These are phyloP conservation scores for Tribonema minus DNA, from an alignment of 108 stramenopile species.

Conservation along the genomic window DNA sequence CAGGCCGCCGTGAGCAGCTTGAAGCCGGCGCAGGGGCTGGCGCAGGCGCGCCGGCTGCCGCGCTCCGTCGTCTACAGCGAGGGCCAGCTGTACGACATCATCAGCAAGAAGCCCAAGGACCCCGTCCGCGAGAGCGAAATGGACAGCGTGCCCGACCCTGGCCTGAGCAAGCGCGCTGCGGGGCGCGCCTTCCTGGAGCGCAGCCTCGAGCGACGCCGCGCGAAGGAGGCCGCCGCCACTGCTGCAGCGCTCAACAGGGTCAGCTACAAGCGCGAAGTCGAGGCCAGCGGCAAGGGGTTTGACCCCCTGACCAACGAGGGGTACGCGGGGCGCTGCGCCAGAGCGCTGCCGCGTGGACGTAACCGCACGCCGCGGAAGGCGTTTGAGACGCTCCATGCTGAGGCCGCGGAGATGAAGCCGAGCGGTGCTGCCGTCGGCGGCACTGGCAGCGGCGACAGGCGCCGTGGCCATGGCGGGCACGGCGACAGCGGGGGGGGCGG, in stretches of 20 bases:
- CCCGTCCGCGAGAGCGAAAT: not conserved
- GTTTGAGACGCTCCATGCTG: too few relatives aligned
- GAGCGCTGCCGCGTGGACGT: conserved; percentile 63
- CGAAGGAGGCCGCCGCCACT: not conserved
- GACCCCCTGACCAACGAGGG: conserved; percentile 6
- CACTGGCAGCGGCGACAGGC: too few relatives aligned
- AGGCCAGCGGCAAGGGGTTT: conserved; percentile 6
- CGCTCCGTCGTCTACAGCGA: conserved; percentile 10
- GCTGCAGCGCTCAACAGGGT: conserved; percentile 5
- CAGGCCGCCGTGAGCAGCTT: conserved; percentile 1
- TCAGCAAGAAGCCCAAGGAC: conserved; percentile 27
- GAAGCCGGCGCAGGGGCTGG: conserved; percentile 11
- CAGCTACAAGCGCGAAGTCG: conserved; percentile 18
- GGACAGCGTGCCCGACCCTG: conserved; percentile 1
- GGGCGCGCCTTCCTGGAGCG: conserved; percentile 5
- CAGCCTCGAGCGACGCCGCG: conserved; percentile 2
- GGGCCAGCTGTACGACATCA: conserved; percentile 33
- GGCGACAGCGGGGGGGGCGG: too few relatives aligned
- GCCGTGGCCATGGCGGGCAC: too few relatives aligned
- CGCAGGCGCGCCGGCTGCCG: conserved; percentile 30
- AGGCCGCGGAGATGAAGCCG: too few relatives aligned
- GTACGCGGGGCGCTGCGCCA: conserved; percentile 7
- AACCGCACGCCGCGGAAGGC: conserved; percentile 90
- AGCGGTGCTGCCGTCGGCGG: too few relatives aligned
- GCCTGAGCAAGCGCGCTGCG: conserved; percentile 5